Conservation (phyloP, 2,329 filamentous ascomycete genomes). For the Clonostachys chloroleuca region DNA sequence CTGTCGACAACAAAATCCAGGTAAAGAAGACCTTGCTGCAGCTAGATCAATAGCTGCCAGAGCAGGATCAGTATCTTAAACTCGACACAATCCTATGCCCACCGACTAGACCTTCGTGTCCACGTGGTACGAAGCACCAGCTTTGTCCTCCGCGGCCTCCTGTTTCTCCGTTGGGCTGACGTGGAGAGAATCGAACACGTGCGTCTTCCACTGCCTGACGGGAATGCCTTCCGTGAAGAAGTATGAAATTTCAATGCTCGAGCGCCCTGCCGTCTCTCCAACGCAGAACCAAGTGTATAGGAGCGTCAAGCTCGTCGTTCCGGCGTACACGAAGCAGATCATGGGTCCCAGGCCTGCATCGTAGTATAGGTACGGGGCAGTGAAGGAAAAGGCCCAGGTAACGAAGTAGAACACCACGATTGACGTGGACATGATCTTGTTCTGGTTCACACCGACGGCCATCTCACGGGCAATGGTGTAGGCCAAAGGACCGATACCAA, state of each 20-base stretch:
- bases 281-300: constrained; percentile 30
- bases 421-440: constrained; percentile 35
- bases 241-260: constrained; percentile 24
- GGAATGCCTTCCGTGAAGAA: constrained; percentile 30
- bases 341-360: constrained; percentile 20
- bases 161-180: not conserved
- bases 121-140: not conserved
- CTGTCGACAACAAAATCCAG: too few species aligned
- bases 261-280: constrained; percentile 28
- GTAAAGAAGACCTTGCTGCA: too few species aligned
- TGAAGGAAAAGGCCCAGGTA: constrained; percentile 23
- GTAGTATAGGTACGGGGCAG: constrained; percentile 26
- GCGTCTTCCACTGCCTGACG: constrained; percentile 20
- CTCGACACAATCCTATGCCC: too few species aligned
- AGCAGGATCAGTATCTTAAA: too few species aligned
- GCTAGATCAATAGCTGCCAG: too few species aligned
- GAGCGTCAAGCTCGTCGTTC: constrained; percentile 15
- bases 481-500: constrained; percentile 27
- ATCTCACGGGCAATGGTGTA: constrained; percentile 33
- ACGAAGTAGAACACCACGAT: constrained; percentile 32
- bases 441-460: constrained; percentile 35
- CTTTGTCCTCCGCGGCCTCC: not conserved
- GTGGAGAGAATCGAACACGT: constrained; percentile 8
- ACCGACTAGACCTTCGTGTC: not conserved
- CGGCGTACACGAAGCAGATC: constrained; percentile 24